phyloP scores from a whole-genome alignment of 352 stramenopile genomes.

The Saprolegnia parasitica region DNA sequence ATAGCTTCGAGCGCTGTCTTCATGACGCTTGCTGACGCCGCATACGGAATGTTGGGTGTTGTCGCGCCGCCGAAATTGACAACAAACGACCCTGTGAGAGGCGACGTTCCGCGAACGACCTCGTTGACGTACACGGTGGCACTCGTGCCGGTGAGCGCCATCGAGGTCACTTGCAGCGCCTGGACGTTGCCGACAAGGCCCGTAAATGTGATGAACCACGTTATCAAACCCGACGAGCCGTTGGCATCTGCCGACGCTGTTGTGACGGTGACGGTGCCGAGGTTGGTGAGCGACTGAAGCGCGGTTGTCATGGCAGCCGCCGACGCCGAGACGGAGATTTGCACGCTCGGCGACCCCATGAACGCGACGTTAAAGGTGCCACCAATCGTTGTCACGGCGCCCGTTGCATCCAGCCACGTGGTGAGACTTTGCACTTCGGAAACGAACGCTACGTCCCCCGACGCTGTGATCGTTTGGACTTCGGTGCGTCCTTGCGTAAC shows the following conservation, averaged over 20 bases:
- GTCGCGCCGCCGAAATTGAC: conserved; percentile 89
- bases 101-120: conserved; percentile 65
- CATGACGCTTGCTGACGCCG: conserved; percentile 78
- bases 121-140: conserved; percentile 61
- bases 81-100: conserved; percentile 89
- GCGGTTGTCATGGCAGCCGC: conserved; percentile 46
- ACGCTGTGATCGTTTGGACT: conserved; percentile 91
- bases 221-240: conserved; percentile 41
- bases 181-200: conserved; percentile 89
- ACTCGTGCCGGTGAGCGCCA: conserved; percentile 51
- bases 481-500: conserved; percentile 88
- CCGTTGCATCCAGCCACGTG: conserved; percentile 58
- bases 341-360: conserved; percentile 41
- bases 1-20: conserved; percentile 83
- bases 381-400: conserved; percentile 34
- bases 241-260: conserved; percentile 50
- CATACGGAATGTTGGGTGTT: conserved; percentile 88
- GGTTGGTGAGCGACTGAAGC: conserved; percentile 65
- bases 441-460: conserved; percentile 84
- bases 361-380: conserved; percentile 72
- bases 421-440: conserved; percentile 86
- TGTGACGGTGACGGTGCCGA: conserved; percentile 71
- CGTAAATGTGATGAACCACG: conserved; percentile 89
- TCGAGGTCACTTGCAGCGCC: conserved; percentile 64
- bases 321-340: conserved; percentile 39